Conservation (phyloP, 2,329 filamentous ascomycete genomes). For the Phoma herbarum region DNA sequence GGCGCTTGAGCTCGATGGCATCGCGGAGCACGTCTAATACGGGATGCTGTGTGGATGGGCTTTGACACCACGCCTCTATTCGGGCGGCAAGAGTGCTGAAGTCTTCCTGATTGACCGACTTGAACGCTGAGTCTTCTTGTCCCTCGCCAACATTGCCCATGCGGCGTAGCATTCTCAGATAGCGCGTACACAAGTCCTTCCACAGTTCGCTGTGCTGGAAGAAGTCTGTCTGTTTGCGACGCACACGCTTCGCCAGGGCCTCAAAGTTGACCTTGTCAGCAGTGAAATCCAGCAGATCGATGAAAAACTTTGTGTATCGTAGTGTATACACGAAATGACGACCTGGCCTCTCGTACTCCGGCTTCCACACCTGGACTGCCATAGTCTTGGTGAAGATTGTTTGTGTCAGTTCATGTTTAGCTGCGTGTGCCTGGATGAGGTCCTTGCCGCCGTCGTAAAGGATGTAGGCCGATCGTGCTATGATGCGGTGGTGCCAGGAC, state of each 20-base stretch:
- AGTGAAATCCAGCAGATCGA: constrained; percentile 75
- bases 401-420: constrained; percentile 80
- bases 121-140: constrained; percentile 72
- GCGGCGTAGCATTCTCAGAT: constrained; percentile 67
- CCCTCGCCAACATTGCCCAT: constrained; percentile 66
- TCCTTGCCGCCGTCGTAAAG: constrained; percentile 66
- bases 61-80: constrained; percentile 67
- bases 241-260: constrained; percentile 77
- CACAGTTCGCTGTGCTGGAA: constrained; percentile 70
- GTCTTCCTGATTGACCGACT: constrained; percentile 69
- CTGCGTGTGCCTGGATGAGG: constrained; percentile 64
- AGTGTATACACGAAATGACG: constrained; percentile 92
- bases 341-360: constrained; percentile 83
- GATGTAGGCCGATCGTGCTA: constrained; percentile 73
- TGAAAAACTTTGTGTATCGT: constrained; percentile 84
- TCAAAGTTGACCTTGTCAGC: constrained; percentile 80
- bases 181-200: constrained; percentile 67
- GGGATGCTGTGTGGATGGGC: constrained; percentile 57
- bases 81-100: constrained; percentile 67
- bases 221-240: constrained; percentile 81
- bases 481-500: constrained; percentile 95
- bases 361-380: constrained; percentile 94
- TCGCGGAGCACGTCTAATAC: constrained; percentile 71
- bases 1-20: constrained; percentile 73
- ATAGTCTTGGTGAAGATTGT: constrained; percentile 95